Evolutionary conservation across 176 grass and related monocot genomes (phyloP).

Genomic region (Triticum dicoccoides): DNA sequence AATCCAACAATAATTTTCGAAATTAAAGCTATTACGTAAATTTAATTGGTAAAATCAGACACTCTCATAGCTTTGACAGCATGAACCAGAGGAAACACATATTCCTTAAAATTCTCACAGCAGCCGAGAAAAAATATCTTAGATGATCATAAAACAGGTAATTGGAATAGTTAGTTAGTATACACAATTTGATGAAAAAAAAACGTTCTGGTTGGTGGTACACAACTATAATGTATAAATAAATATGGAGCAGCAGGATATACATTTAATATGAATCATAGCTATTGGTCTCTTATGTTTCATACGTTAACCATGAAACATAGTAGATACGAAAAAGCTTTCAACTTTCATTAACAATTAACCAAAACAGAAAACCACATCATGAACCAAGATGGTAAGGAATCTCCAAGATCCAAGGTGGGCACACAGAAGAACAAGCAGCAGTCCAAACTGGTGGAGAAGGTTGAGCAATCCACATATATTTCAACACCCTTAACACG

Average conservation of each 20-base stretch:
- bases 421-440: neutral
- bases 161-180: neutral
- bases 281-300: neutral
- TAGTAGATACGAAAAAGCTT: neutral
- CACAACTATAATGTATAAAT: neutral
- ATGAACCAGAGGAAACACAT: neutral
- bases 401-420: neutral
- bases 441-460: neutral
- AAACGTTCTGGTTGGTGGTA: neutral
- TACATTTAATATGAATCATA: neutral
- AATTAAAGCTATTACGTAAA: neutral
- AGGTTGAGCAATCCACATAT: neutral
- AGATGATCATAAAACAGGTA: neutral
- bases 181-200: neutral
- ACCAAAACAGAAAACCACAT: neutral
- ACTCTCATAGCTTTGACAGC: neutral
- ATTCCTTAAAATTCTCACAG: neutral
- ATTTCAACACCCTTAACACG: neutral
- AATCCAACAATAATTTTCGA: neutral
- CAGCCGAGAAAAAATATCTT: neutral
- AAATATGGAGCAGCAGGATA: neutral
- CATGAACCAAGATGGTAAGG: neutral
- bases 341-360: neutral
- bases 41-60: neutral
- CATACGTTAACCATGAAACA: neutral